A percentile compares a stretch with the other conserved stretches of the same genome.
phyloP scores from a whole-genome alignment of 352 stramenopile species.

The Phytophthora megakarya region DNA sequence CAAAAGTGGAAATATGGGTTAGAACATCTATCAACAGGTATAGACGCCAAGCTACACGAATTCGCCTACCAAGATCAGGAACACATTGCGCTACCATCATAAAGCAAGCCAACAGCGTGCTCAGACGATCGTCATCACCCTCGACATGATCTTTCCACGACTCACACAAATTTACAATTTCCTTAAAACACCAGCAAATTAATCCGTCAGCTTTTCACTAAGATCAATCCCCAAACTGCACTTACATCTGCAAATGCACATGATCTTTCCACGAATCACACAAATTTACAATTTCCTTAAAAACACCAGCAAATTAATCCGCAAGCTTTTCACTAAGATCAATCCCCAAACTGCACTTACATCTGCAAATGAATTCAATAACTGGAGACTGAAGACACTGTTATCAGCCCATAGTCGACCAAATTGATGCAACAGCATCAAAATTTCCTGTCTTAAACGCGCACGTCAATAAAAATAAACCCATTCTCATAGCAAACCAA shows the following conservation, averaged over 20 bases:
- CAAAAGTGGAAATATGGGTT: neutral
- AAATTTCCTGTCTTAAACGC: slow-evolving; percentile 48
- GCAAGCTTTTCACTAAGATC: too few relatives aligned
- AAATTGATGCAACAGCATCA: slow-evolving; percentile 52
- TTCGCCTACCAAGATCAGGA: slow-evolving; percentile 47
- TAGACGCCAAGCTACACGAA: too few relatives aligned
- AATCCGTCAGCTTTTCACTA: neutral
- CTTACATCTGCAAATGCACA: slow-evolving; percentile 59
- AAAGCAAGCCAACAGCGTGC: slow-evolving; percentile 54
- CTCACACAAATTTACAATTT: slow-evolving; percentile 52
- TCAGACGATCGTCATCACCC: slow-evolving; percentile 40
- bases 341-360: slow-evolving; percentile 43
- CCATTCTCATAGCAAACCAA: neutral
- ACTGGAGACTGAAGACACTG: slow-evolving; percentile 70
- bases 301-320: neutral
- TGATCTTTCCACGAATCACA: slow-evolving; percentile 34
- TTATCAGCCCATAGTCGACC: slow-evolving; percentile 66
- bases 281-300: slow-evolving; percentile 56
- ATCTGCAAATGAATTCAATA: slow-evolving; percentile 63
- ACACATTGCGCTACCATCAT: slow-evolving; percentile 61
- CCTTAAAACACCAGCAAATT: slow-evolving; percentile 29
- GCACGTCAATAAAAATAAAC: neutral
- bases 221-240: too few relatives aligned
- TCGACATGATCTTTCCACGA: slow-evolving; percentile 27
- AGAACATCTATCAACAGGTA: too few relatives aligned